Evolutionary conservation across 2,329 filamentous ascomycete species (phyloP).

Genomic region (Fusarium setosum): DNA sequence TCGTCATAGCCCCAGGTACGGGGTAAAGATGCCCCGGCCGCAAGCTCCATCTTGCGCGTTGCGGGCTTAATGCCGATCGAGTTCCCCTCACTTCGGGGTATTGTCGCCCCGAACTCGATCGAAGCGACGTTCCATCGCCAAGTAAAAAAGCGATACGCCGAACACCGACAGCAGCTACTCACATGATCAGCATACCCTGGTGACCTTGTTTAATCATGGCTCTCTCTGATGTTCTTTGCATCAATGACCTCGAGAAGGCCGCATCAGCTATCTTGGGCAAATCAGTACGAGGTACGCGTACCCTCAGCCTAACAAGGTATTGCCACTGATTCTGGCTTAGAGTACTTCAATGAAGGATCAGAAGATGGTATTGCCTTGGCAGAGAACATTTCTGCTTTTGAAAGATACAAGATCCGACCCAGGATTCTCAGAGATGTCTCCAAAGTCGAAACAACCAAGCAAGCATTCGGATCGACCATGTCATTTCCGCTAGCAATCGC

Average conservation of each 20-base stretch:
- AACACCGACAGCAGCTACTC: neutral
- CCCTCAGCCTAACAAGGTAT: neutral
- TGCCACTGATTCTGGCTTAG: neutral
- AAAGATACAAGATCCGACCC: slow-evolving; percentile 1
- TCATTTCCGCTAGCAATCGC: neutral
- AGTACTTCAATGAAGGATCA: neutral
- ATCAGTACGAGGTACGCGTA: neutral
- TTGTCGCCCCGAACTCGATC: neutral
- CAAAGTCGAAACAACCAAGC: neutral
- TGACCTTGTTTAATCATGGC: neutral
- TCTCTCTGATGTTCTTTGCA: neutral
- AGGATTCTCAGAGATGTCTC: neutral
- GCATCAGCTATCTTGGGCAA: neutral
- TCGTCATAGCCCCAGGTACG: too few species aligned
- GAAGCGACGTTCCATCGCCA: neutral
- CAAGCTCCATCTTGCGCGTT: too few species aligned
- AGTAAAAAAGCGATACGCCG: neutral
- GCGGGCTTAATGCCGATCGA: neutral
- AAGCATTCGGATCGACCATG: neutral
- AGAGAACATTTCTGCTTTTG: slow-evolving; percentile 3
- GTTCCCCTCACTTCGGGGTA: neutral
- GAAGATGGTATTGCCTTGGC: neutral
- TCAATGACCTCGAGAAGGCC: neutral
- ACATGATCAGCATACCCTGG: neutral
- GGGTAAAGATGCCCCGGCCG: neutral